Evolutionary conservation across 2,329 filamentous ascomycete species (phyloP).

Genomic region (Penicillium sp.): DNA sequence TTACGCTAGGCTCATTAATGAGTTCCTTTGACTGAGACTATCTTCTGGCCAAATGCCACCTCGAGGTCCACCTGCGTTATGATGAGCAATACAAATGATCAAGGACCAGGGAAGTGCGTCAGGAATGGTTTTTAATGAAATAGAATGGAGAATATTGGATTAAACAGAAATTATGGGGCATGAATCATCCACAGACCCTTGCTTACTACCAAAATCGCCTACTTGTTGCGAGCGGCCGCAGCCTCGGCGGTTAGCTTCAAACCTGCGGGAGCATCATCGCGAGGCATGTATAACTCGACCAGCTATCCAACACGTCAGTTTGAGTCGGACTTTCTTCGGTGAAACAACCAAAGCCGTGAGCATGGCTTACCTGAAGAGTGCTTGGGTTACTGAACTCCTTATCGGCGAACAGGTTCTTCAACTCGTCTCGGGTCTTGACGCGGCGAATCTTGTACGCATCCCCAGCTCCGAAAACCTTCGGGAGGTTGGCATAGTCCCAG

Average conservation of each 20-base stretch:
- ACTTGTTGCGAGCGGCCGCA: slow-evolving; percentile 65
- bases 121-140: background rate
- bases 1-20: background rate
- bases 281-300: slow-evolving; percentile 80
- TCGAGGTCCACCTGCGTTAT: background rate
- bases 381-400: slow-evolving; percentile 61
- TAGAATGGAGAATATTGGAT: background rate
- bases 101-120: background rate
- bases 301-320: slow-evolving; percentile 58
- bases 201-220: slow-evolving; percentile 4
- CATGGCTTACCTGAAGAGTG: slow-evolving; percentile 43
- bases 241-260: slow-evolving; percentile 71
- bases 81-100: background rate
- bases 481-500: slow-evolving; percentile 73
- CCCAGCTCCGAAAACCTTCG: slow-evolving; percentile 67
- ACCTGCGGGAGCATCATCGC: slow-evolving; percentile 72
- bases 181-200: background rate
- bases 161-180: background rate
- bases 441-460: slow-evolving; percentile 64
- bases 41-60: background rate
- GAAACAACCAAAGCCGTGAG: background rate
- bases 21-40: background rate
- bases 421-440: slow-evolving; percentile 68
- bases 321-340: background rate
- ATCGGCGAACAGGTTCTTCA: slow-evolving; percentile 66